phyloP scores from a whole-genome alignment of 345 rosid genomes.

The Fremontodendron californicum region DNA sequence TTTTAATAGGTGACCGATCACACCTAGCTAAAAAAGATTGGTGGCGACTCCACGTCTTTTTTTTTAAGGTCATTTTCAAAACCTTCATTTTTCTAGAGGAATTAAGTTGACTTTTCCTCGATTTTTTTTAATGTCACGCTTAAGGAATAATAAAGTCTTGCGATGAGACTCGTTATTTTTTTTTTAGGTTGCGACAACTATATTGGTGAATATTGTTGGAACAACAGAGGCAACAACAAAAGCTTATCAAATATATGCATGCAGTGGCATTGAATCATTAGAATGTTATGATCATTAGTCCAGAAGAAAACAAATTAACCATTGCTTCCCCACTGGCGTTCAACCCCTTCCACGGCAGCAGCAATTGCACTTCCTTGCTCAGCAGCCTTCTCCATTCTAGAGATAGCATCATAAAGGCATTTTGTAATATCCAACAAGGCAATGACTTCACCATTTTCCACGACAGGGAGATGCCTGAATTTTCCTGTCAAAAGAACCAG shows the following conservation, averaged over 20 bases:
- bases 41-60: too few species aligned
- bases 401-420: slow-evolving; percentile 94
- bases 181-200: too few species aligned
- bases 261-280: not conserved
- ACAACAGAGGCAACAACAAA: not conserved
- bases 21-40: too few species aligned
- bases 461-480: slow-evolving; percentile 97
- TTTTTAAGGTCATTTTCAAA: too few species aligned
- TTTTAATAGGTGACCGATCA: too few species aligned
- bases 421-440: slow-evolving; percentile 93
- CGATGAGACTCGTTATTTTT: too few species aligned
- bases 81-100: too few species aligned
- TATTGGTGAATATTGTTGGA: not conserved
- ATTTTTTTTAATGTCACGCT: too few species aligned
- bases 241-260: not conserved
- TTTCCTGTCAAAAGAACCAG: slow-evolving; percentile 47
- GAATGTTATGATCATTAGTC: not conserved
- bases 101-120: too few species aligned
- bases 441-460: slow-evolving; percentile 96
- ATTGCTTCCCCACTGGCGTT: slow-evolving; percentile 86
- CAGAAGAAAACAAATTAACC: slow-evolving; percentile 16
- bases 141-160: too few species aligned
- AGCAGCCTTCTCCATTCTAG: slow-evolving; percentile 97
- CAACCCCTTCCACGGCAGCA: slow-evolving; percentile 99
- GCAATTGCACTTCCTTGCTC: slow-evolving; percentile 98